A percentile compares a stretch with the other conserved stretches of the same genome.
Conservation (phyloP, 345 rosid species). For the Aurinia saxatilis region DNA sequence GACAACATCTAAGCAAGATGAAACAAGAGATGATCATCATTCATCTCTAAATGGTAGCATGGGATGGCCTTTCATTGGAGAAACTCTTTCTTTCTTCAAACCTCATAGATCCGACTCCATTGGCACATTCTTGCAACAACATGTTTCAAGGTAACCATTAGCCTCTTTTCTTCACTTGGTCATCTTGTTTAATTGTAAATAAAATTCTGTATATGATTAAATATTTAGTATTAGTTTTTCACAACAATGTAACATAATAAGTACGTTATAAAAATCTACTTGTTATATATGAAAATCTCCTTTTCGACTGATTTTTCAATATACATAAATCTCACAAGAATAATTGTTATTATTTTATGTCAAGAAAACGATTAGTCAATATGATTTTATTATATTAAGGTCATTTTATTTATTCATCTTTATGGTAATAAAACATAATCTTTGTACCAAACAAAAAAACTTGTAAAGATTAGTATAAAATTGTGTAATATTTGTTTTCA, state of each 20-base stretch:
- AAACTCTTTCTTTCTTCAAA: conserved; percentile 63
- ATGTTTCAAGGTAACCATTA: conserved; percentile 44
- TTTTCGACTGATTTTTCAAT: neutral
- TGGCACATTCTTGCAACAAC: conserved; percentile 60
- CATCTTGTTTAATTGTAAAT: neutral
- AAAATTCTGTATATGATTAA: too few relatives aligned
- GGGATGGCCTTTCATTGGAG: conserved; percentile 83
- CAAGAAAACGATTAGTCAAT: neutral
- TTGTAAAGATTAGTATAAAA: neutral
- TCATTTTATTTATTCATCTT: neutral
- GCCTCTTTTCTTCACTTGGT: neutral
- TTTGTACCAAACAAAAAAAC: neutral
- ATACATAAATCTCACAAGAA: neutral
- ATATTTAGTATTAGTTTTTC: too few relatives aligned
- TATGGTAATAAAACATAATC: neutral
- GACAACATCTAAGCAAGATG: neutral
- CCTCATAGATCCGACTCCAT: conserved; percentile 69
- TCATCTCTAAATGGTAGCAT: conserved; percentile 46
- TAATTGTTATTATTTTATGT: neutral
- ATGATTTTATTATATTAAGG: neutral
- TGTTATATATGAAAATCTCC: neutral
- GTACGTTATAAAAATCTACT: too few relatives aligned
- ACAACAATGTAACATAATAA: neutral
- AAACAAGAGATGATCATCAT: neutral
- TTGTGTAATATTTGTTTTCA: conserved; percentile 10